Conservation (phyloP, 83 land plant species). For the Thuja plicata region DNA sequence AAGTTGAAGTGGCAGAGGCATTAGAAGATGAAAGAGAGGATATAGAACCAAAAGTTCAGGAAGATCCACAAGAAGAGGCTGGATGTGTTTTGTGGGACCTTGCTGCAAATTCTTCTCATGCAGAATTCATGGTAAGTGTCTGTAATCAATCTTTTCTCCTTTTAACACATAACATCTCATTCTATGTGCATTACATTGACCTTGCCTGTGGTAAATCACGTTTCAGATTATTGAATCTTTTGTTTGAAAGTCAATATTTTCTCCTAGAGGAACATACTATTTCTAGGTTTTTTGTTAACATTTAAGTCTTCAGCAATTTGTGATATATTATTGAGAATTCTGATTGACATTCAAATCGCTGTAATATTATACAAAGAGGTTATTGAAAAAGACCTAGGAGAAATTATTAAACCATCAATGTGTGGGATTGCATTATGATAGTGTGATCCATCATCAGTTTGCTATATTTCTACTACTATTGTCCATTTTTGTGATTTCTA, state of each 20-base stretch:
- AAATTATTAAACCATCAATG: neutral
- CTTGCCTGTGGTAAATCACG: neutral
- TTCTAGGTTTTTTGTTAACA: neutral
- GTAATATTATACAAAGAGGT: neutral
- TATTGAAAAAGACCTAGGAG: neutral
- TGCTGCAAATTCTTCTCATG: slow-evolving; percentile 73
- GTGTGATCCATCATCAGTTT: neutral
- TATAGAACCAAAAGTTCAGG: slow-evolving; percentile 14
- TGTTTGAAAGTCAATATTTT: neutral
- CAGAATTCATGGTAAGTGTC: slow-evolving; percentile 75
- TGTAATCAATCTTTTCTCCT: neutral
- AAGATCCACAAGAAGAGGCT: slow-evolving; percentile 83
- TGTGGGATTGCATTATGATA: neutral
- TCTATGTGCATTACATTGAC: neutral
- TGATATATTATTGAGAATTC: neutral
- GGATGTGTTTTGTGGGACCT: slow-evolving; percentile 97
- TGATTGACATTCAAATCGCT: slow-evolving; percentile 2
- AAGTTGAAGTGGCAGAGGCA: neutral
- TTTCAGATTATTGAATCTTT: neutral
- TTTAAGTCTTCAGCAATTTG: neutral
- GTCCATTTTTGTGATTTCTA: neutral
- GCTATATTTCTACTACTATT: neutral
- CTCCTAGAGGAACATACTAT: neutral
- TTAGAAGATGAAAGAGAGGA: slow-evolving; percentile 17
- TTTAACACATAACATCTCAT: neutral